Base-by-base conservation (phyloP, 2,329 filamentous ascomycete species). In the Acarospora socialis region DNA sequence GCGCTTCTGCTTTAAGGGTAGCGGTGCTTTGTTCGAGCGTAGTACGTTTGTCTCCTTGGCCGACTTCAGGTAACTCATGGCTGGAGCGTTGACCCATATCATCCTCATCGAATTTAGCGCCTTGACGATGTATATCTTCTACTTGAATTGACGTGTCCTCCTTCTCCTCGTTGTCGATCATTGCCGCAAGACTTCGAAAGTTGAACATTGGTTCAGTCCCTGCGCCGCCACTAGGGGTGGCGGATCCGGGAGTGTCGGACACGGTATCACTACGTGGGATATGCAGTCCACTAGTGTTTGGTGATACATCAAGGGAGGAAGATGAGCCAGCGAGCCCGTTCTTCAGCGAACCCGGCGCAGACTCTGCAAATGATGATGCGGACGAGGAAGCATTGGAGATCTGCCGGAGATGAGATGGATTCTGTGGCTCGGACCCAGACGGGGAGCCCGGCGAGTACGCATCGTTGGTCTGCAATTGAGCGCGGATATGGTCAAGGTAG, bases 351-450 rank as follows among this genome's bases (percentile, higher is more conserved):
- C 61, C 68, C 1, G 63, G 60, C 1, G 65, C 60, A 19, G 77
- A 81, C 30, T 87, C 82, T 1, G 73, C 63, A 8, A 77, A 63
- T 0, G 82, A 92, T 0, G 84, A 92, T 6, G 76, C 74, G 0
- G 80, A 70, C 0, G 84, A 92, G 0, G 86, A 93, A 1, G 82
- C 78, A 44, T 79, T 92, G 40, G 83, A 92, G 55, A 90, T 75
- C 44, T 92, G 79, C 15, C 83, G 73, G 12, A 90, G 61, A 50
- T 84, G 77, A 2, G 79, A 81, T 4, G 72, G 70, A 23, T 70
- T 71, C 5, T 71, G 66, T 1, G 66, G 60, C 5, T 64, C 63
- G n/a, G 64, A 59, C 21, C 50, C 46, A 7, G 49, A 49, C 2
- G 63, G 48, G 3, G 62, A 58, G 4, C 63, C 55, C 43, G 38